Evolutionary conservation across 352 stramenopile genomes (phyloP).

Genomic region (Globisporangium lucens): DNA sequence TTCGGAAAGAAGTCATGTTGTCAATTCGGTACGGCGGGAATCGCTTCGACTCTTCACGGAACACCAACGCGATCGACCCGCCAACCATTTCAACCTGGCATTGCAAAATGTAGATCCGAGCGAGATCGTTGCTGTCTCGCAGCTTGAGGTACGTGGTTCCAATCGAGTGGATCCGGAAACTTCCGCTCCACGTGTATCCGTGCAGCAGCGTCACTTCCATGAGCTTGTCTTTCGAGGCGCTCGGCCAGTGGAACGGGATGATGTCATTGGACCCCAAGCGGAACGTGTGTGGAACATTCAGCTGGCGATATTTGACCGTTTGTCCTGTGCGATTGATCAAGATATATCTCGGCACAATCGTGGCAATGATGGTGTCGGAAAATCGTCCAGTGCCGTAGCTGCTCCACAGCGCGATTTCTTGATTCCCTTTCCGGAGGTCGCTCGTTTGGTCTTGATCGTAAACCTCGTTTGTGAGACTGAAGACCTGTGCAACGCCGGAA

Average conservation of each 20-base stretch:
- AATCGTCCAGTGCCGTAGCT: constrained; percentile 80
- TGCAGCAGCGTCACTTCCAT: constrained; percentile 84
- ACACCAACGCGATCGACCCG: constrained; percentile 80
- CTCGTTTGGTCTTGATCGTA: constrained; percentile 54
- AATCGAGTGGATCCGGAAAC: constrained; percentile 83
- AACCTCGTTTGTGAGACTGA: constrained; percentile 77
- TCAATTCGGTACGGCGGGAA: constrained; percentile 90
- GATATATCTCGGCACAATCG: constrained; percentile 83
- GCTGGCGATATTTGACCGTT: constrained; percentile 83
- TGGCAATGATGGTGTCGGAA: constrained; percentile 85
- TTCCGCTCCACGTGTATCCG: constrained; percentile 81
- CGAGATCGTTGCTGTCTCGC: constrained; percentile 59
- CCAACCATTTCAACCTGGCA: constrained; percentile 86
- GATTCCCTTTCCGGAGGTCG: constrained; percentile 59
- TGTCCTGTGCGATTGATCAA: constrained; percentile 85
- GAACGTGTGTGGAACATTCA: constrained; percentile 72
- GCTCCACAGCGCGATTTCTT: constrained; percentile 85
- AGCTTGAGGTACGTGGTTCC: constrained; percentile 87
- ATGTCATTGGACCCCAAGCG: constrained; percentile 72
- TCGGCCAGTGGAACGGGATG: constrained; percentile 84
- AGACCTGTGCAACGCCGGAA: constrained; percentile 80
- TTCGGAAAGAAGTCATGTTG: constrained; percentile 89
- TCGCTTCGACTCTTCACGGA: constrained; percentile 79
- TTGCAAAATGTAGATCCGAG: constrained; percentile 86
- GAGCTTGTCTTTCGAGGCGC: constrained; percentile 65